Evolutionary conservation across 2,329 filamentous ascomycete species (phyloP).

Genomic region (Talaromyces sp.): DNA sequence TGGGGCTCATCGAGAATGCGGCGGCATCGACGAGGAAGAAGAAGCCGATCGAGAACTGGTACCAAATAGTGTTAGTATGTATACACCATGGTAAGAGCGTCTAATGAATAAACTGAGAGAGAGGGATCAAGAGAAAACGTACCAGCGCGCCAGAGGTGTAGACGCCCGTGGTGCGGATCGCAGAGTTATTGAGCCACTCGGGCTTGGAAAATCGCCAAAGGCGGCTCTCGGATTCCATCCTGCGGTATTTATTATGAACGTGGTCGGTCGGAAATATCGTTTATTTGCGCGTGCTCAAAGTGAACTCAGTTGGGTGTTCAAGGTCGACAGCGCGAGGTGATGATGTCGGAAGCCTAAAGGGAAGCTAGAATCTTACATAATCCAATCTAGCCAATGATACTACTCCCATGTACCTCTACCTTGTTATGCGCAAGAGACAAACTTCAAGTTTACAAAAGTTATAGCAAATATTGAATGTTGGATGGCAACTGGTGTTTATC

Average conservation of each 20-base stretch:
- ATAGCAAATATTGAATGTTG: background rate
- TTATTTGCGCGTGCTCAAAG: background rate
- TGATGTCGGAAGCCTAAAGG: background rate
- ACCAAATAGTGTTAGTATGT: background rate
- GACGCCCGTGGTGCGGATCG: constrained; percentile 60
- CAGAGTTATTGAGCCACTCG: constrained; percentile 62
- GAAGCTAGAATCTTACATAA: background rate
- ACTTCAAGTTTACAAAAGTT: background rate
- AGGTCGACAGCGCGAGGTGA: background rate
- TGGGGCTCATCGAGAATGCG: constrained; percentile 57
- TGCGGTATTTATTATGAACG: background rate
- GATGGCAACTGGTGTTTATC: background rate
- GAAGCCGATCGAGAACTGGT: constrained; percentile 64
- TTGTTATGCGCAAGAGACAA: background rate
- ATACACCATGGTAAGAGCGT: background rate
- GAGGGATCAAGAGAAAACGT: constrained; percentile 24
- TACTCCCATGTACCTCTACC: background rate
- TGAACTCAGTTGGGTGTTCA: background rate
- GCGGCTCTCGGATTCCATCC: constrained; percentile 48
- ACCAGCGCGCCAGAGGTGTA: constrained; percentile 64
- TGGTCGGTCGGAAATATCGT: background rate
- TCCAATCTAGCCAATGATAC: background rate
- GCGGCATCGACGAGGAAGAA: constrained; percentile 66
- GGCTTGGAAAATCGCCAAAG: constrained; percentile 66
- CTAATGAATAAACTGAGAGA: constrained; percentile 5